phyloP scores from a whole-genome alignment of 371 early-diverging fungal species.

The Sporodiniella umbellata region DNA sequence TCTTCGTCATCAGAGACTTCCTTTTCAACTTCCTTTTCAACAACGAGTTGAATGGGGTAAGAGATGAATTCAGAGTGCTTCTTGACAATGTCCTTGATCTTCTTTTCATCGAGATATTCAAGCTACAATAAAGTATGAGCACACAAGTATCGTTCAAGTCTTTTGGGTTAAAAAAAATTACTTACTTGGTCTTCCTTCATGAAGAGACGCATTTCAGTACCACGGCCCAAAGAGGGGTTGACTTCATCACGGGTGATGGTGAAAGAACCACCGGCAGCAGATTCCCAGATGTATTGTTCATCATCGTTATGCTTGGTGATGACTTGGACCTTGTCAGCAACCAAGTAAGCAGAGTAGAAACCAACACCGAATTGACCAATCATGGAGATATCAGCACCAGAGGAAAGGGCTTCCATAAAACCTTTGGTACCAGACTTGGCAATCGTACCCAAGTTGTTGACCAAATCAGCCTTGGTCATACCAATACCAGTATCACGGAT shows the following conservation, averaged over 20 bases:
- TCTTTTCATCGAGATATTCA: constrained; percentile 53
- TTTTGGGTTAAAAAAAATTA: too few relatives aligned
- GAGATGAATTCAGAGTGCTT: constrained; percentile 84
- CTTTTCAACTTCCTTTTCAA: constrained; percentile 68
- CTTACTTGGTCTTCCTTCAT: constrained; percentile 73
- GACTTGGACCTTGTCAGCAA: constrained; percentile 84
- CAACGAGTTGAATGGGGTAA: constrained; percentile 52
- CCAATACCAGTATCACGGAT: constrained; percentile 89
- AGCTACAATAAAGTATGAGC: constrained; percentile 26
- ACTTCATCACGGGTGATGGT: constrained; percentile 72
- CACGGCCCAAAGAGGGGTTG: constrained; percentile 61
- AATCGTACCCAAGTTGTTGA: constrained; percentile 83
- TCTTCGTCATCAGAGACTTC: constrained; percentile 84
- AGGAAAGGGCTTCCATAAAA: constrained; percentile 49
- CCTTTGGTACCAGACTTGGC: constrained; percentile 73
- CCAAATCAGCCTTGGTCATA: constrained; percentile 84
- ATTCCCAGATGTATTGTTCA: constrained; percentile 80
- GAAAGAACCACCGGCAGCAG: constrained; percentile 63
- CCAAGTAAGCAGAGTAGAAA: constrained; percentile 83
- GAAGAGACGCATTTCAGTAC: constrained; percentile 79
- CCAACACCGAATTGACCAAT: constrained; percentile 97
- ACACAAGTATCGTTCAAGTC: neutral
- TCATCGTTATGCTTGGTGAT: constrained; percentile 76
- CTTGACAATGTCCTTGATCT: constrained; percentile 65
- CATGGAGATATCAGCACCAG: constrained; percentile 57